A percentile compares a stretch with the other conserved stretches of the same genome.
Evolutionary conservation across 2,329 filamentous ascomycete species (phyloP).

Genomic region (Hymenoscyphus linearis): DNA sequence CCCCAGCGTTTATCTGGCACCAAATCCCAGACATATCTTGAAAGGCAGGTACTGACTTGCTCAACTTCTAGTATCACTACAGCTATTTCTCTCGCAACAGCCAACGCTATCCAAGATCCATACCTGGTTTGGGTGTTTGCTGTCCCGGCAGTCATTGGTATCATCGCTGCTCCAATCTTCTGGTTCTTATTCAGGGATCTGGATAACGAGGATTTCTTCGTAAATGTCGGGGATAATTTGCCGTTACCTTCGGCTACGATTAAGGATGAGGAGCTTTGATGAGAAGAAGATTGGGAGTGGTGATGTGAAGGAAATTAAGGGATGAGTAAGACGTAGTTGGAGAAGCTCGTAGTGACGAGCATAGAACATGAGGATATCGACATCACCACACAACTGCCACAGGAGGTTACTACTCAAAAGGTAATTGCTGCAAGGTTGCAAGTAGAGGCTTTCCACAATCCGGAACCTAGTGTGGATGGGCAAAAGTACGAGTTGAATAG

Average conservation of each 20-base stretch:
- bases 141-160: conserved; percentile 52
- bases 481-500: not conserved
- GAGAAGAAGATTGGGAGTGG: not conserved
- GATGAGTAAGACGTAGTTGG: not conserved
- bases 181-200: conserved; percentile 9
- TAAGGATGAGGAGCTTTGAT: conserved; percentile 3
- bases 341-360: no score
- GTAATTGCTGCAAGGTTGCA: no score
- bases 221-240: not conserved
- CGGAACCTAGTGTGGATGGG: not conserved
- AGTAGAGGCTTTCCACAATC: not conserved
- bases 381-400: not conserved
- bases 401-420: not conserved
- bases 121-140: conserved; percentile 67
- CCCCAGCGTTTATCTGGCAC: no score
- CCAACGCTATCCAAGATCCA: conserved; percentile 55
- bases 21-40: no score
- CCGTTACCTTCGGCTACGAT: not conserved
- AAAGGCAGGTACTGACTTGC: no score
- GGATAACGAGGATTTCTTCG: conserved; percentile 7
- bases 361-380: not conserved
- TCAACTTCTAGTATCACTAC: conserved; percentile 43
- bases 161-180: conserved; percentile 6
- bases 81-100: conserved; percentile 62
- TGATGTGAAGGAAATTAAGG: not conserved